phyloP scores from a whole-genome alignment of 176 grass and related monocot species.

The Zoysia japonica region DNA sequence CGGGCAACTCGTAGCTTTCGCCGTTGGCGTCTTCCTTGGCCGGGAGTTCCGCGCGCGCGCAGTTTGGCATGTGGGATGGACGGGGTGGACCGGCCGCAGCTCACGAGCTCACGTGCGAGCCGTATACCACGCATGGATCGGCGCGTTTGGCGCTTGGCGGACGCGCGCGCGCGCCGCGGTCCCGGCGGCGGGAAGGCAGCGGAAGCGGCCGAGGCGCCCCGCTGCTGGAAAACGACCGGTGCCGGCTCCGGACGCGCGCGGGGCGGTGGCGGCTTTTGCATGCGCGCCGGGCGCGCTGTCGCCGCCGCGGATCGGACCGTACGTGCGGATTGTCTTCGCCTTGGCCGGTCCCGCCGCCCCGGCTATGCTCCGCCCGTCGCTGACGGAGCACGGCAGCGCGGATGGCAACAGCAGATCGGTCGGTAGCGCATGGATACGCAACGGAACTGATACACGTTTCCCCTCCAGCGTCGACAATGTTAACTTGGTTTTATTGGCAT shows the following conservation, averaged over 20 bases:
- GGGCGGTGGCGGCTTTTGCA: not conserved
- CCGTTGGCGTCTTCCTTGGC: not conserved
- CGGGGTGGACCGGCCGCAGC: not conserved
- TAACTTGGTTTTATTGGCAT: no score
- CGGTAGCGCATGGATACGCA: not conserved
- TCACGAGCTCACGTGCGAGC: not conserved
- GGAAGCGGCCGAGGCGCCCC: slow-evolving; percentile 14
- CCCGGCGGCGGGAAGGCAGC: not conserved
- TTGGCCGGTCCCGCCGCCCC: not conserved
- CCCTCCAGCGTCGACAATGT: no score
- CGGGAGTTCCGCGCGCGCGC: no score
- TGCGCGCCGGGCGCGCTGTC: not conserved
- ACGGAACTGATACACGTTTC: not conserved
- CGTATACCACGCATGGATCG: not conserved
- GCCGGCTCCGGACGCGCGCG: not conserved
- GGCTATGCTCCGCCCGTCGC: not conserved
- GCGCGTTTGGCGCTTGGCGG: slow-evolving; percentile 19
- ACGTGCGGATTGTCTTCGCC: not conserved
- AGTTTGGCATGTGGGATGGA: no score
- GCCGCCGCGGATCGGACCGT: not conserved
- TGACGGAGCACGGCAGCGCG: not conserved
- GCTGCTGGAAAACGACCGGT: slow-evolving; percentile 28
- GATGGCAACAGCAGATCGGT: slow-evolving; percentile 26
- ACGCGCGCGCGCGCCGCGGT: not conserved
- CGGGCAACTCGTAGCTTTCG: not conserved